phyloP scores from a whole-genome alignment of 2,329 filamentous ascomycete genomes.

The Onygenales sp. region DNA sequence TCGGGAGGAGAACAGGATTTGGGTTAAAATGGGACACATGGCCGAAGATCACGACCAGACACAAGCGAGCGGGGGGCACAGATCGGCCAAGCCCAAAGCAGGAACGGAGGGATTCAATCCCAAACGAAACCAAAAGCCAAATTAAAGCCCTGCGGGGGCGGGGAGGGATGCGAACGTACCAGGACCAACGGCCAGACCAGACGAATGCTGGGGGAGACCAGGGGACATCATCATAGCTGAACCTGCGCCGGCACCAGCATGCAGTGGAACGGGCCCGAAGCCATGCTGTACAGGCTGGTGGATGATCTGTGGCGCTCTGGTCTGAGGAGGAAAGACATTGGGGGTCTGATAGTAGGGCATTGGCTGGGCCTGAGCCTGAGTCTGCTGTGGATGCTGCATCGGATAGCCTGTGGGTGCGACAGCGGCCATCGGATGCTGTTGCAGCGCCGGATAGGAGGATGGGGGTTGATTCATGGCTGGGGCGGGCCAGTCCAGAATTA shows the following conservation, averaged over 20 bases:
- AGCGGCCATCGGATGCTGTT: constrained; percentile 8
- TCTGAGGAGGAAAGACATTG: constrained; percentile 5
- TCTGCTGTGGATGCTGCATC: constrained; percentile 5
- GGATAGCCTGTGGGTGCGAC: constrained; percentile 6
- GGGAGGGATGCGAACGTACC: constrained; percentile 6
- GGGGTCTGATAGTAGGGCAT: constrained; percentile 8
- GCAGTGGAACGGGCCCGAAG: constrained; percentile 10
- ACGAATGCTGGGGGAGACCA: constrained; percentile 8
- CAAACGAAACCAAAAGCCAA: neutral
- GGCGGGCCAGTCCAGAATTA: too few relatives aligned
- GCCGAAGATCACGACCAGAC: too few relatives aligned
- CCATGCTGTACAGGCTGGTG: constrained; percentile 8
- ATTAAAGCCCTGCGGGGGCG: neutral
- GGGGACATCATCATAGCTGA: constrained; percentile 12
- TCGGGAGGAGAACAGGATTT: neutral
- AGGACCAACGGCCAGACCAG: constrained; percentile 4
- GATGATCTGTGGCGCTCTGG: constrained; percentile 6
- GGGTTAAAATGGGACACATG: neutral
- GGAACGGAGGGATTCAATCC: neutral
- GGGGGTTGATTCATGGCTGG: constrained; percentile 11
- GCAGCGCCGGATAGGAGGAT: constrained; percentile 11
- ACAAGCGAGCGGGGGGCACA: too few relatives aligned
- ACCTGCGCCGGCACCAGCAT: neutral
- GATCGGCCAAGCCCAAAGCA: neutral
- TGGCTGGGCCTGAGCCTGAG: constrained; percentile 5